Evolutionary conservation across 257 asterid species (phyloP).

Genomic region (Eustoma russellianum): DNA sequence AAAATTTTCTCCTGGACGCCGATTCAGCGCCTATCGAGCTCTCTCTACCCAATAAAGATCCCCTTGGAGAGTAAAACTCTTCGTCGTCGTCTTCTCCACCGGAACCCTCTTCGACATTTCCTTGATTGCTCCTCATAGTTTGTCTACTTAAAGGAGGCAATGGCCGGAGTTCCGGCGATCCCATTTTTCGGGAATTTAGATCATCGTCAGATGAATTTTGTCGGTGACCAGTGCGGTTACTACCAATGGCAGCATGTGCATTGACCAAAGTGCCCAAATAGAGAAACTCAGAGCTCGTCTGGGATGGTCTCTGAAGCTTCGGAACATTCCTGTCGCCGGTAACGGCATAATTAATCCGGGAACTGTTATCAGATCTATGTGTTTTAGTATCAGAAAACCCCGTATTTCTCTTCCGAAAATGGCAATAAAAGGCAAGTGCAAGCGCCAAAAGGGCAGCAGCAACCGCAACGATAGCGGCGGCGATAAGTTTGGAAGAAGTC

Average conservation of each 20-base stretch:
- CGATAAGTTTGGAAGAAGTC: slow-evolving; percentile 43
- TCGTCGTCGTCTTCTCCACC: slow-evolving; percentile 48
- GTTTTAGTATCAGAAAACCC: slow-evolving; percentile 33
- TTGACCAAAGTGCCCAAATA: slow-evolving; percentile 85
- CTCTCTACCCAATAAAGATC: slow-evolving; percentile 48
- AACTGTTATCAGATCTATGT: slow-evolving; percentile 48
- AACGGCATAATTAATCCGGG: slow-evolving; percentile 15
- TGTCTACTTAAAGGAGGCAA: slow-evolving; percentile 54
- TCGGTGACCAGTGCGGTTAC: slow-evolving; percentile 2
- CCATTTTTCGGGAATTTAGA: slow-evolving; percentile 35
- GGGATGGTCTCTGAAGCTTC: slow-evolving; percentile 81
- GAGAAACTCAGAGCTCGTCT: slow-evolving; percentile 78
- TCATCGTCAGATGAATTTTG: slow-evolving; percentile 21
- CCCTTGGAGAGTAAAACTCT: slow-evolving; percentile 73
- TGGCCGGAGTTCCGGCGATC: slow-evolving; percentile 92
- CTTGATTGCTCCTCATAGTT: slow-evolving; percentile 20
- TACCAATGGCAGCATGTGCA: slow-evolving; percentile 40
- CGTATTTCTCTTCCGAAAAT: slow-evolving; percentile 31
- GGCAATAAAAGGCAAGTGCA: slow-evolving; percentile 46
- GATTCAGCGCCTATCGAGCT: slow-evolving; percentile 64
- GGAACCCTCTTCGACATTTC: slow-evolving; percentile 33
- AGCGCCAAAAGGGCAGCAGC: slow-evolving; percentile 48
- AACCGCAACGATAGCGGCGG: slow-evolving; percentile 50
- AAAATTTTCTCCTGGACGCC: slow-evolving; percentile 50
- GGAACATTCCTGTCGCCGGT: slow-evolving; percentile 28